Evolutionary conservation across 2,329 filamentous ascomycete genomes (phyloP).

Genomic region (Coniochaeta prunicola): DNA sequence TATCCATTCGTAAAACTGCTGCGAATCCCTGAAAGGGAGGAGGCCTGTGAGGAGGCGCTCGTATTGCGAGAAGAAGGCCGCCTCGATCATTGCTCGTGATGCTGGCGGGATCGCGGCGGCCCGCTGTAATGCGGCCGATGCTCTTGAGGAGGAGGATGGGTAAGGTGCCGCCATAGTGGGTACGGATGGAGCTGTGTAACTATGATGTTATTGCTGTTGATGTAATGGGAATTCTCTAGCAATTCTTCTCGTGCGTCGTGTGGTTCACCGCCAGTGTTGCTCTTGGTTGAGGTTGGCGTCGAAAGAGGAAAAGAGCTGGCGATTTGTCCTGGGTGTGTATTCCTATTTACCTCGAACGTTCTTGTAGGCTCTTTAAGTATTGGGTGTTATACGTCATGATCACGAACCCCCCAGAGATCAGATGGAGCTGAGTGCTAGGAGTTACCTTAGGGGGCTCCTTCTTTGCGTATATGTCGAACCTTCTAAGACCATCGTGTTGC

Average conservation of each 20-base stretch:
- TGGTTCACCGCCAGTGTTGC: too few relatives aligned
- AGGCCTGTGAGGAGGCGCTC: constrained; percentile 31
- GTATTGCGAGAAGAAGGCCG: constrained; percentile 21
- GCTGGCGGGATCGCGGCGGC: too few relatives aligned
- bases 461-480: too few relatives aligned
- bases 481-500: too few relatives aligned
- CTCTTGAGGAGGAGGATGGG: background rate
- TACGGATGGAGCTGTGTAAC: background rate
- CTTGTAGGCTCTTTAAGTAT: too few relatives aligned
- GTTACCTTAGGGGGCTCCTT: too few relatives aligned
- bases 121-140: background rate
- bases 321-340: too few relatives aligned
- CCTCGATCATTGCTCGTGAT: background rate
- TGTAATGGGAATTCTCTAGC: too few relatives aligned
- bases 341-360: background rate
- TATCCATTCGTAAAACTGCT: constrained; percentile 28
- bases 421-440: background rate
- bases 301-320: too few relatives aligned
- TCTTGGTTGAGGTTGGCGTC: too few relatives aligned
- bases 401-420: background rate
- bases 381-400: background rate
- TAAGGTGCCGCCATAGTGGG: background rate
- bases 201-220: too few relatives aligned
- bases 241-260: too few relatives aligned
- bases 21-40: constrained; percentile 25